Evolutionary conservation across 176 grass and related monocot genomes (phyloP).

Genomic region (sorghum (Sorghum bicolor)): Sorghum_bicolor_NCBIv3 NC_012875.2:55555001-55555500

Average conservation of each 20-base stretch:
- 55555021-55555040: constrained; percentile 42
- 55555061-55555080: constrained; percentile 13
- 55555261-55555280: constrained; percentile 44
- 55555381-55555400: neutral
- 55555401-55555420: constrained; percentile 1
- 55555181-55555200: constrained; percentile 33
- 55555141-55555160: constrained; percentile 37
- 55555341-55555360: neutral
- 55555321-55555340: neutral
- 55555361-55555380: constrained; percentile 43
- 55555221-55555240: neutral
- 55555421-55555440: constrained; percentile 37
- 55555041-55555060: constrained; percentile 20
- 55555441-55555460: constrained; percentile 37
- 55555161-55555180: constrained; percentile 43
- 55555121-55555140: constrained; percentile 49
- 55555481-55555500: constrained; percentile 17
- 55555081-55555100: constrained; percentile 39
- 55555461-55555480: constrained; percentile 43
- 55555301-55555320: constrained; percentile 27
- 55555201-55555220: constrained; percentile 18
- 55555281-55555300: constrained; percentile 58
- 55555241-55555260: constrained; percentile 38
- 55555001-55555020: constrained; percentile 42
- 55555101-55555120: constrained; percentile 65